Evolutionary conservation across 1,284 basidiomycete genomes (phyloP).

Genomic region (Bjerkandera adusta): DNA sequence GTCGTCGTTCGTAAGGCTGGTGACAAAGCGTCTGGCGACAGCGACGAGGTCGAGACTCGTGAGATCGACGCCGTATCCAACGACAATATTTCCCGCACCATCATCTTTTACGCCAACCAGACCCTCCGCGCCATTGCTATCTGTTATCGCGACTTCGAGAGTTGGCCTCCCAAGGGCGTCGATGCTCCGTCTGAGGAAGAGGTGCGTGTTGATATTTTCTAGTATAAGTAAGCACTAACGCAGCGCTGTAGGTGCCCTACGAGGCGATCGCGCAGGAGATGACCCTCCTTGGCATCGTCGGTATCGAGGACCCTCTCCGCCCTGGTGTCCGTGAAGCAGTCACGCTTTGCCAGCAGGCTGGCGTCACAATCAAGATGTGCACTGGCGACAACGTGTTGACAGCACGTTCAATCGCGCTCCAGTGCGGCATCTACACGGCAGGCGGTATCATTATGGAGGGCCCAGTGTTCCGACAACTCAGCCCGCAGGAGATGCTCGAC

Average conservation of each 20-base stretch:
- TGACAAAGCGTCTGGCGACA: conserved; percentile 22
- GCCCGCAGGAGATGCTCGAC: conserved; percentile 53
- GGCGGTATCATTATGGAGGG: conserved; percentile 98
- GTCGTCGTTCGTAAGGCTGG: conserved; percentile 60
- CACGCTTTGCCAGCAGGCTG: conserved; percentile 81
- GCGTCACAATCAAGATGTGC: conserved; percentile 98
- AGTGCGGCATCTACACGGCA: conserved; percentile 91
- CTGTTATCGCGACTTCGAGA: conserved; percentile 86
- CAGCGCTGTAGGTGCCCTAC: conserved; percentile 57
- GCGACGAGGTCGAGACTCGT: conserved; percentile 50
- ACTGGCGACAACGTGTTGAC: conserved; percentile 98
- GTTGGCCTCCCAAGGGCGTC: conserved; percentile 76
- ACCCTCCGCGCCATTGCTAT: conserved; percentile 90
- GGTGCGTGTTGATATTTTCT: conserved; percentile 30
- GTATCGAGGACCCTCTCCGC: conserved; percentile 96
- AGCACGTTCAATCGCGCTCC: conserved; percentile 89
- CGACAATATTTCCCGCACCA: conserved; percentile 86
- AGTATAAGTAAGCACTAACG: background rate
- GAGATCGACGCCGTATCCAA: conserved; percentile 62
- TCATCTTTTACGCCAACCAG: conserved; percentile 97
- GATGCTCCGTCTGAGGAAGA: conserved; percentile 50
- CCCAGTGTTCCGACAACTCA: conserved; percentile 69
- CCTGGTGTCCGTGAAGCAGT: conserved; percentile 90
- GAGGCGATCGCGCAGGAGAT: conserved; percentile 71
- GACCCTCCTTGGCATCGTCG: conserved; percentile 85